Conservation (phyloP, 352 stramenopile genomes). For the Phytophthora pini region DNA sequence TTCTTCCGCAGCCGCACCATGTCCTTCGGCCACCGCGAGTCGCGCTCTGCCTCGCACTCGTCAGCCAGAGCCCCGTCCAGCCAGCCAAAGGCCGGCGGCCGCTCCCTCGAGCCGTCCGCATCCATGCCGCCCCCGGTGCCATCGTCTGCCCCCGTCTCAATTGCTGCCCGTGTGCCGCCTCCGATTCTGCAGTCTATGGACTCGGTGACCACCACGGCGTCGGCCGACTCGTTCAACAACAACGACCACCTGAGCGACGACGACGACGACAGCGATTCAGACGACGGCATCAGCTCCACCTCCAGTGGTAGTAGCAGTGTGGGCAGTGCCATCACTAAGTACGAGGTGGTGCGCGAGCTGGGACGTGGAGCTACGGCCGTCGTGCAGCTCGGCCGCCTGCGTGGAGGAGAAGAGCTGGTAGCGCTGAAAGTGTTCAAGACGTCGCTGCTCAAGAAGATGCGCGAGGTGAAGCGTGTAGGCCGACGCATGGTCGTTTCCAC, state of each 20-base stretch:
- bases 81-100: conserved; percentile 17
- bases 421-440: conserved; percentile 89
- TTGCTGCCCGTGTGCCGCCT: neutral
- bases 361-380: conserved; percentile 81
- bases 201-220: conserved; percentile 48
- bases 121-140: conserved; percentile 37
- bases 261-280: conserved; percentile 42
- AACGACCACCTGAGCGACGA: conserved; percentile 52
- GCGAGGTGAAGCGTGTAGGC: conserved; percentile 84
- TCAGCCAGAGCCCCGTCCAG: conserved; percentile 16
- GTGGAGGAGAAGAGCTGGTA: conserved; percentile 62
- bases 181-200: conserved; percentile 35
- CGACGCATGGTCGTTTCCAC: conserved; percentile 87
- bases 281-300: conserved; percentile 28
- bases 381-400: conserved; percentile 79
- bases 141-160: conserved; percentile 3
- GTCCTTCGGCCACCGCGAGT: conserved; percentile 41
- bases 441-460: conserved; percentile 87
- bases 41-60: conserved; percentile 27
- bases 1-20: conserved; percentile 76
- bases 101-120: conserved; percentile 22
- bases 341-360: conserved; percentile 81
- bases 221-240: conserved; percentile 46
- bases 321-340: conserved; percentile 68
- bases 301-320: conserved; percentile 24